A percentile compares a stretch with the other conserved stretches of the same genome.
Evolutionary conservation across 73 alveolate genomes (phyloP).

Genomic region (Breviolum minutum): DNA sequence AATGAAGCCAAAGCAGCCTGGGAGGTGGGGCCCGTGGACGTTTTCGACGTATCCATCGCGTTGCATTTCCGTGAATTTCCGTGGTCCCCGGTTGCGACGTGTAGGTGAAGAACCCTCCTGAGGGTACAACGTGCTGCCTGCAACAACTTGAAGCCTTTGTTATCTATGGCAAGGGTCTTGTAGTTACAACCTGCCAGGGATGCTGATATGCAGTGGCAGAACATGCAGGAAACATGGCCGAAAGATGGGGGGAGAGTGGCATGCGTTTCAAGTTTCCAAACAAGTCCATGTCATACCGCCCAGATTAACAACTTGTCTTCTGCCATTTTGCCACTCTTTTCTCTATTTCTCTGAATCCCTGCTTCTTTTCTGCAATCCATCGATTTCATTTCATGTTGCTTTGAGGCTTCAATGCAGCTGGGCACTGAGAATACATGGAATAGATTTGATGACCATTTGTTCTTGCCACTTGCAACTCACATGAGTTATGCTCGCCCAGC

Average conservation of each 20-base stretch:
- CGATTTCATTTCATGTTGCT: background rate
- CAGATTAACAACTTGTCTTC: too few relatives aligned
- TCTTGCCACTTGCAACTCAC: background rate
- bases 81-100: background rate
- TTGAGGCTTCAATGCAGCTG: conserved; percentile 30
- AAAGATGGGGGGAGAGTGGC: too few relatives aligned
- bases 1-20: background rate
- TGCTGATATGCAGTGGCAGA: conserved; percentile 33
- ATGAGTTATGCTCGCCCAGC: background rate
- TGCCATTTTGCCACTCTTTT: background rate
- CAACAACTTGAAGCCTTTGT: background rate
- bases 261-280: too few relatives aligned
- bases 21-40: background rate
- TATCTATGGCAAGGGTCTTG: background rate
- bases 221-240: conserved; percentile 24
- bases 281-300: background rate
- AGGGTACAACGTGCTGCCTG: background rate
- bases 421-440: background rate
- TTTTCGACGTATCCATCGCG: background rate
- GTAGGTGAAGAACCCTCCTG: background rate
- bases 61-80: too few relatives aligned
- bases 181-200: too few relatives aligned
- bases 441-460: background rate
- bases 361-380: background rate
- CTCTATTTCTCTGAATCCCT: too few relatives aligned